Base-by-base conservation (phyloP, 2,329 filamentous ascomycete species). In the Shiraia sp. region DNA sequence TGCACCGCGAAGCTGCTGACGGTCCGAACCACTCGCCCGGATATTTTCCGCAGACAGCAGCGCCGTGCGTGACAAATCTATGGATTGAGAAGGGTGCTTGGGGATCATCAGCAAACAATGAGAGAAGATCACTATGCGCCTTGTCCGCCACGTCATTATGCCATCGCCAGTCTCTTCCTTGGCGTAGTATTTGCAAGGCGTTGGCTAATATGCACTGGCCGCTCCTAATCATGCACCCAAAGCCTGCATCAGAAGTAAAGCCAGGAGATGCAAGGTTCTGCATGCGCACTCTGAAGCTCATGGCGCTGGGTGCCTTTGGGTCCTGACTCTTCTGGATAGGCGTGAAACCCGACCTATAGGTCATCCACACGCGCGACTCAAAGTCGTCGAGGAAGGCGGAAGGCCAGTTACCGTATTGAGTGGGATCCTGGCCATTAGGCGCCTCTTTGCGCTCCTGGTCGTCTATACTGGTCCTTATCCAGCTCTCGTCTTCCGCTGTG, bases 11-110 rank as follows among this genome's bases (percentile, higher is more conserved):
- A 8, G 93, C 95, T 6, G 93, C 93, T 13, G 90, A 96, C n/a
- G 93, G 93, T 0, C 93, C 93, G 71, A 99, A 99, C 93, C 93
- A 99, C 71, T 97, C 90, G 26, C 93, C 93, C 0, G 93, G 93
- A 61, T 95, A 88, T 70, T 96, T 97, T 3, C 90, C 91, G 69
- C 93, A 99, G 2, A 87, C 86, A 25, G 80, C 78, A 16, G 90
- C 90, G 13, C 93, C 93, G 57, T 96, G 87, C 38, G 85, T 79
- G 25, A 99, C 93, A 61, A 99, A 99, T 48, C 86, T 88, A 62
- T 99, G 93, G 56, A 99, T 90, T 1, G 92, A 97, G 65, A 95
- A 97, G 1, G 90, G 89, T 3, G 93, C 90, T 53, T 79, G 79
- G 2, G 88, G 83, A 49, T 92, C 85, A 61, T 99, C 93, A 16